Conservation (phyloP, 176 grass and related monocot genomes). For the Avena insularis region DNA sequence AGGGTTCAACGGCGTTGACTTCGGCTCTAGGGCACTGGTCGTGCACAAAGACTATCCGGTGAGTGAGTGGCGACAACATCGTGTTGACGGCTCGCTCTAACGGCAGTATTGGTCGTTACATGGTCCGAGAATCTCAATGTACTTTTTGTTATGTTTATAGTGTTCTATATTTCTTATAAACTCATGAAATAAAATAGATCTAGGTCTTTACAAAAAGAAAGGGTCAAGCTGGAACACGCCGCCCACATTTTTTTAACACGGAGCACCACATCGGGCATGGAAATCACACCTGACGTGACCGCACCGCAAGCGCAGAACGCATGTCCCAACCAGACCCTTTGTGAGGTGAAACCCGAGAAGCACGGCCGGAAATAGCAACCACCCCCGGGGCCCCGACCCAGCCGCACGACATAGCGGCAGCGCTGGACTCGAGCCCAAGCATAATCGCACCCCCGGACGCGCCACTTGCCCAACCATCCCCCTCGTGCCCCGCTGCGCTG, state of each 20-base stretch:
- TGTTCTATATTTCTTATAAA: too few relatives aligned
- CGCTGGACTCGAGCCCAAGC: neutral
- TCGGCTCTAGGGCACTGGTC: too few relatives aligned
- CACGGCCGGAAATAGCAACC: neutral
- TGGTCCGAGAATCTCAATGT: too few relatives aligned
- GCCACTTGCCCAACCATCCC: constrained; percentile 2
- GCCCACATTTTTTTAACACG: neutral
- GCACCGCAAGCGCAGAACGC: constrained; percentile 1
- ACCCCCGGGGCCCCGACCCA: neutral
- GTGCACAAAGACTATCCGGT: too few relatives aligned
- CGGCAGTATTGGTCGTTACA: too few relatives aligned
- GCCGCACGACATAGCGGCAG: constrained; percentile 8
- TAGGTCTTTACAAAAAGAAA: neutral
- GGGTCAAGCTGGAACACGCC: neutral
- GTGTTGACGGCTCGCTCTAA: too few relatives aligned
- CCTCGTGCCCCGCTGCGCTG: constrained; percentile 21
- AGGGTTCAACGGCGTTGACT: too few relatives aligned
- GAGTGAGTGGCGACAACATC: too few relatives aligned
- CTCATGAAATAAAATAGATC: too few relatives aligned
- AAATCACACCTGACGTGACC: neutral
- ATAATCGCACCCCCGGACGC: neutral
- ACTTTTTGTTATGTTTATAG: too few relatives aligned
- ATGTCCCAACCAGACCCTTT: constrained; percentile 3
- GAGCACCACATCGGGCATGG: neutral
- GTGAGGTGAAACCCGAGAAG: neutral